These are phyloP conservation scores for Fragaria vesca DNA, from an alignment of 306 rosid species.

Conservation along the genomic window DNA sequence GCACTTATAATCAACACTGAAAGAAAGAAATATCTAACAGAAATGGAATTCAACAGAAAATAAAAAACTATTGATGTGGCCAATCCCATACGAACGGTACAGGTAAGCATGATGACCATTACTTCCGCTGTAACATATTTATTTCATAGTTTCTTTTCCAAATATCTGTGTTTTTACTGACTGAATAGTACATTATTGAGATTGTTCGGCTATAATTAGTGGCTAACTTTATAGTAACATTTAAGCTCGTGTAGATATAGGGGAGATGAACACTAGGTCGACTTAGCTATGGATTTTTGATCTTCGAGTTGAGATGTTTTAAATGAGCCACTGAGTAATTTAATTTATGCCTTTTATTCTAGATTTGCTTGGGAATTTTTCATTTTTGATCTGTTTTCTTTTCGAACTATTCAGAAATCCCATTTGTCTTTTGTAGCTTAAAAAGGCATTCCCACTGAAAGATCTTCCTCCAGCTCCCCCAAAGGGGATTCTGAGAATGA, in stretches of 20 bases:
- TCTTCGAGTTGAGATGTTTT: not conserved
- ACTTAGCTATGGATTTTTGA: not conserved
- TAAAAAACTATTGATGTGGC: not conserved
- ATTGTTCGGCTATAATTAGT: no score
- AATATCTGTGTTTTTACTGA: not conserved
- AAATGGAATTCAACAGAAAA: not conserved
- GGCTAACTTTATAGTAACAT: not conserved
- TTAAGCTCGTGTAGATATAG: not conserved
- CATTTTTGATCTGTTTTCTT: not conserved
- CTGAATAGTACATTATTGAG: not conserved
- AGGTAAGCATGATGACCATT: constrained; percentile 2
- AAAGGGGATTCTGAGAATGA: constrained; percentile 59
- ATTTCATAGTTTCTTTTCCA: not conserved
- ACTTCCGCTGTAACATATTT: not conserved
- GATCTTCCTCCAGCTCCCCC: constrained; percentile 75
- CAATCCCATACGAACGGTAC: not conserved
- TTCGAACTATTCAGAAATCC: not conserved
- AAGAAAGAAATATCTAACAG: not conserved
- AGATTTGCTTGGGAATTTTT: not conserved
- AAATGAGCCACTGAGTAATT: not conserved
- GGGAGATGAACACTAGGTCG: not conserved
- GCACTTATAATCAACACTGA: not conserved
- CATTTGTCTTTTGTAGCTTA: constrained; percentile 55
- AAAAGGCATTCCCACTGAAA: constrained; percentile 60
- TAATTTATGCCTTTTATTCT: not conserved